Base-by-base conservation (phyloP, 192 early-diverging fungal species). In the Allomyces macrogynus region DNA sequence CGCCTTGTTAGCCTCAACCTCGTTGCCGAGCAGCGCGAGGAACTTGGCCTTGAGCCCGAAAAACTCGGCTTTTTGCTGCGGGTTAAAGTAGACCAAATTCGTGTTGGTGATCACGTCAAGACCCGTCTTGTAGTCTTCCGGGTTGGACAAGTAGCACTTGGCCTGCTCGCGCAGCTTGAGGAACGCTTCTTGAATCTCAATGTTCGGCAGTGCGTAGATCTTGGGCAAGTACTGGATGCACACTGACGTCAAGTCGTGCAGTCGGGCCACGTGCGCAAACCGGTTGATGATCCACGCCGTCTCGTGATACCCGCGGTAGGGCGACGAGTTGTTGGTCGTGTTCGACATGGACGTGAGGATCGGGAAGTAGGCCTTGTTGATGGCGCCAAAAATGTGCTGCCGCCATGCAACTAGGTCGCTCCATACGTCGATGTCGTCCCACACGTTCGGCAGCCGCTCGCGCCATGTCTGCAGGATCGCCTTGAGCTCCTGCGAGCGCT, bases 201-300 rank as follows among this genome's bases (percentile, higher is more conserved):
- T 99, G 72, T 99, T 99, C 18, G 97, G 97, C 25, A 99, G 79
- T 1, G 90, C 94, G 75, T 99, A 99, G 65, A 99, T 98, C 68
- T 93, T 93, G 70, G 88, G 90, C 43, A 99, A 79, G 26, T 84
- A 87, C 60, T 77, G 84, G 67, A 92, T 87, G 72, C 93, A 97
- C 12, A 99, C 94, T 57, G 97, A 92, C 7, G 87, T 84, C 22
- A 99, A 78, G n/a, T 86, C 84, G 69, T 99, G 97, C 65, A 94
- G 90, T 1, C 97, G 78, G 5, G 95, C 92, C 42, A 96, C 89
- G 61, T 95, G 90, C 5, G 97, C 94, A 73, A 99, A 99, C 49
- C 95, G 81, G 70, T 99, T 99, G 77, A 97, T 98, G 27, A 95
- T 98, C 97, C 97, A 99, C 4, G 97, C 97, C 27, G 94, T 98